Evolutionary conservation across 768 basidiomycete genomes (phyloP).

Genomic region (Calocybe indica): DNA sequence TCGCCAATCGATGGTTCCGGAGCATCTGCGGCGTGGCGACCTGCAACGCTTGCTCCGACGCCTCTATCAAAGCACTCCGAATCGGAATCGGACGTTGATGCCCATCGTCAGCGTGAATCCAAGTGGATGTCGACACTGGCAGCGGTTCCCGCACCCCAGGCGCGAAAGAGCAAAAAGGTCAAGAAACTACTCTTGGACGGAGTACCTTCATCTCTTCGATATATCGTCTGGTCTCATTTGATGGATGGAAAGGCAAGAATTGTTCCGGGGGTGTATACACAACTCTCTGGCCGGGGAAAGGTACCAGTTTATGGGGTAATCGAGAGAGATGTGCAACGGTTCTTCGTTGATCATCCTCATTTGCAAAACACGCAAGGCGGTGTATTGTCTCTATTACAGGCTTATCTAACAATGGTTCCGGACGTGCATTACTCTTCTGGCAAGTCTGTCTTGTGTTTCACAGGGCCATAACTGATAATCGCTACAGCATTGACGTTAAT

Average conservation of each 20-base stretch:
- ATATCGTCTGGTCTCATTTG: conserved; percentile 78
- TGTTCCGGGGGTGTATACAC: conserved; percentile 63
- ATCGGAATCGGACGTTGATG: conserved; percentile 41
- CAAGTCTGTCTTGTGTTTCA: conserved; percentile 20
- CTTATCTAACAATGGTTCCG: conserved; percentile 82
- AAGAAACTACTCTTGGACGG: conserved; percentile 69
- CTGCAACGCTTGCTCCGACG: conserved; percentile 1
- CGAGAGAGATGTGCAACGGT: conserved; percentile 48
- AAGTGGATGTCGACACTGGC: conserved; percentile 71
- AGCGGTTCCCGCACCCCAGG: conserved; percentile 49
- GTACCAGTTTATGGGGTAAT: conserved; percentile 48
- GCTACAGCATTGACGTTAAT: conserved; percentile 59
- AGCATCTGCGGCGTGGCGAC: conserved; percentile 13
- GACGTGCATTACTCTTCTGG: conserved; percentile 68
- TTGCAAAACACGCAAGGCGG: conserved; percentile 52
- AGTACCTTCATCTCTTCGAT: conserved; percentile 79
- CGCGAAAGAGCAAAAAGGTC: conserved; percentile 76
- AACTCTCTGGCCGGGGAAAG: conserved; percentile 49
- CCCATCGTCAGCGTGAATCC: conserved; percentile 69
- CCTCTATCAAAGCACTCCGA: conserved; percentile 14
- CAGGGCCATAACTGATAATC: neutral
- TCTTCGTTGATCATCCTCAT: conserved; percentile 54
- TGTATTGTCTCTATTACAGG: conserved; percentile 54
- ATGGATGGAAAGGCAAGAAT: conserved; percentile 70
- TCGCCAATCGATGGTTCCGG: conserved; percentile 15